Conservation (phyloP, 2,329 filamentous ascomycete species). For the Penicillium expansum region DNA sequence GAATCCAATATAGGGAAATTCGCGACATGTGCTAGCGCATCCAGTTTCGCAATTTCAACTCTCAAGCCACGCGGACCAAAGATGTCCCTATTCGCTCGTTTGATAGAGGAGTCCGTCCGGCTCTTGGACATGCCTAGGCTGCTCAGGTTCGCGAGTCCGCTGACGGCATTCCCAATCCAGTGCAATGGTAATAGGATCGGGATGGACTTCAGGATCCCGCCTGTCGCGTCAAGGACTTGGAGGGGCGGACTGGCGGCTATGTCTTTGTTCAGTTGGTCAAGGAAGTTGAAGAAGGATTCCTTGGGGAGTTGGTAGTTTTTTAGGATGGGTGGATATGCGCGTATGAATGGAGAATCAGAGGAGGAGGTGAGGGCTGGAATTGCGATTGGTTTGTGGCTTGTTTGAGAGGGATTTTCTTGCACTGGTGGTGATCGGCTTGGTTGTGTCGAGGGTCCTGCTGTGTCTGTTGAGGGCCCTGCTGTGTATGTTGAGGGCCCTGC, state of each 20-base stretch:
- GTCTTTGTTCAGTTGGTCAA: constrained; percentile 29
- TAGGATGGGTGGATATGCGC: constrained; percentile 17
- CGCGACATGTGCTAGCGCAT: constrained; percentile 27
- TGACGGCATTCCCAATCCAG: constrained; percentile 26
- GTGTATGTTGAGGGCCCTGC: background rate
- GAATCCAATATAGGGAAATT: constrained; percentile 27
- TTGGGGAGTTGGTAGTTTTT: constrained; percentile 12
- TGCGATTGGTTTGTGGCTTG: constrained; percentile 10
- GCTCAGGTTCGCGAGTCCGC: constrained; percentile 22
- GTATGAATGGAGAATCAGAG: constrained; percentile 17
- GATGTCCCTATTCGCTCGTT: constrained; percentile 26
- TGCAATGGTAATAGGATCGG: constrained; percentile 25
- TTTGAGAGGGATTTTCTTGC: background rate
- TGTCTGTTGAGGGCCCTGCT: background rate
- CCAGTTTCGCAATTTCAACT: constrained; percentile 28
- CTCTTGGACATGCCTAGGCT: constrained; percentile 24
- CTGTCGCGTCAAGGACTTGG: constrained; percentile 27
- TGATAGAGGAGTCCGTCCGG: constrained; percentile 22
- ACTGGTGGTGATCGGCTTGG: background rate
- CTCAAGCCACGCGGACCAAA: constrained; percentile 25
- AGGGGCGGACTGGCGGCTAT: constrained; percentile 27
- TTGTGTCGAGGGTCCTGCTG: background rate
- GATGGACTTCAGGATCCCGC: constrained; percentile 24
- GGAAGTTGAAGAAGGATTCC: constrained; percentile 23
- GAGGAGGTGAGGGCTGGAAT: constrained; percentile 16